Base-by-base conservation (phyloP, 371 early-diverging fungal genomes). In the Rhizomucor pusillus region DNA sequence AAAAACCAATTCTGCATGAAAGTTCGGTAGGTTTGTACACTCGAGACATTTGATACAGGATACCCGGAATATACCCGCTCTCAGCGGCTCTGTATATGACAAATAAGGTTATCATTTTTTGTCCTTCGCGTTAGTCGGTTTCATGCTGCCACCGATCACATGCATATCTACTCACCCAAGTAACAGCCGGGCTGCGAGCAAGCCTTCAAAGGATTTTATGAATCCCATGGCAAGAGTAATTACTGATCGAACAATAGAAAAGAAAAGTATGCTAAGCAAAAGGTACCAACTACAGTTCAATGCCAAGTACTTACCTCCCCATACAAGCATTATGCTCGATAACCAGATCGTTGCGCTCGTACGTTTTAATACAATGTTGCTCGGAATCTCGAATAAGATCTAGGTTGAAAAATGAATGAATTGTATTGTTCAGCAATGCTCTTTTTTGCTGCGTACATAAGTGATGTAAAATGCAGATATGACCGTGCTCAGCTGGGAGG, bases 341-440 rank as follows among this genome's bases (percentile, higher is more conserved):
- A 76, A 50, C 77, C 77, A 76, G n/a, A 65, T 44, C 12, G 57
- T 57, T 2, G 71, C 65, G 40, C 65, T 66, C 18, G 64, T 65
- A 9, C 54, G 62, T 35, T 73, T 71, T 7, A 76, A 43, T 3
- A 76, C 58, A 5, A 67, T 43, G 49, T 76, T 76, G 16, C 73
- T 70, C 6, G 77, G 77, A 23, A 76, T 61, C 57, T 76, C 77
- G 39, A 67, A 76, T 0, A 76, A 22, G 40, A 76, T 72, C 76
- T 75, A 53, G 0, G 13, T n/a, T 1, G 11, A 18, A 3, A n/a
- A 6, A 13, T 35, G 43, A 37, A 24, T 13, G 35, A 37, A 11
- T 39, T 2, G 10, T n/a, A 19, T 1, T 29, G 33, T 7, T 14
- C 18, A 6, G 25, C 19, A 56, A 6, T 23, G 4, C 33, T 22